Base-by-base conservation (phyloP, 371 early-diverging fungal species). In the Polyrhizophydium stewartii region DNA sequence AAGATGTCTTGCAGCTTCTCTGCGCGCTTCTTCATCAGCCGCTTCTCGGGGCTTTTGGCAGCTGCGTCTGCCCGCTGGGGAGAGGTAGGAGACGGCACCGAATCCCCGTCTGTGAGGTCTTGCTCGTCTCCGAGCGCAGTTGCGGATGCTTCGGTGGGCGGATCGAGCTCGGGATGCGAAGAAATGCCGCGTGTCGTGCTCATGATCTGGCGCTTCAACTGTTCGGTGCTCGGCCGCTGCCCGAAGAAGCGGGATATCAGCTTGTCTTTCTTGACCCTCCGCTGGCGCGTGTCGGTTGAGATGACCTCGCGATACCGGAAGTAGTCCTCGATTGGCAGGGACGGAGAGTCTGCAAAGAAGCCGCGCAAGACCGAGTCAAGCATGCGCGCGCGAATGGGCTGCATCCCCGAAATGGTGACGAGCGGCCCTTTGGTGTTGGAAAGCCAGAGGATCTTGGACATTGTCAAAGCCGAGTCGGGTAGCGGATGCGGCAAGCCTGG, bases 201-300 rank as follows among this genome's bases (percentile, higher is more conserved):
- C 9, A 16, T 3, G 1, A 62, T 7, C 2, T 75, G 78, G 58
- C 51, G 37, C 47, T 69, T 53, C 37, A 78, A 56, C 30, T 64
- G 66, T 31, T 76, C 69, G 24, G 25, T 33, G 16, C 62, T 59
- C 28, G 64, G 66, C 33, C 69, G 31, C 47, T 64, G 41, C 24
- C 80, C 80, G 55, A 79, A 79, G 64, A 79, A 79, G 68, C 76
- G 78, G 56, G 66, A 37, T 55, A 79, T 60, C 56, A 73, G 75
- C 53, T 72, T 73, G 51, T 76, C 74, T 66, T 76, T 75, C 3
- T 53, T 56, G 51, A 78, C 65, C 27, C 66, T 65, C 17, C 62
- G 31, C 59, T 73, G 71, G 53, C 68, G 69, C 25, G 55, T n/a
- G 7, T 41, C 64, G 67, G 70, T 72, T 3, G 51, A 25, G 46